Evolutionary conservation across 495 filamentous ascomycete genomes (phyloP).

Genomic region (Ascobolus immersus): DNA sequence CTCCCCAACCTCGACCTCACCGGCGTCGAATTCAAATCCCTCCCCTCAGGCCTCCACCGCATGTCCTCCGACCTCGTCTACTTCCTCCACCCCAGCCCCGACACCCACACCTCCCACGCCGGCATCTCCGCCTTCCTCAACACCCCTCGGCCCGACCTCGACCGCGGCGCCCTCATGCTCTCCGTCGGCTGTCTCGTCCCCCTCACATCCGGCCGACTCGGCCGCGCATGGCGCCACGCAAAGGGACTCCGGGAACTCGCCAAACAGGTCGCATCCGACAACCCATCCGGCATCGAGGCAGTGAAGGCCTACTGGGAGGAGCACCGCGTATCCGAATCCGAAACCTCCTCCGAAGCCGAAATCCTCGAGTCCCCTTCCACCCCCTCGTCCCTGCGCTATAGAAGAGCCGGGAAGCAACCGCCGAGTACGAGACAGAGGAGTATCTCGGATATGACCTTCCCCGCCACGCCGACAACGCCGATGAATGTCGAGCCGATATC

Average conservation of each 20-base stretch:
- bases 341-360: no score
- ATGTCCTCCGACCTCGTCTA: slow-evolving; percentile 76
- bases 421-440: no score
- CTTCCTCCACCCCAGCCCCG: slow-evolving; percentile 60
- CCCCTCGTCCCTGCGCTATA: slow-evolving; percentile 23
- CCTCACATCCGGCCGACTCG: slow-evolving; percentile 60
- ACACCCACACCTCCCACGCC: slow-evolving; percentile 53
- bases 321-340: slow-evolving; percentile 32
- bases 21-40: slow-evolving; percentile 79
- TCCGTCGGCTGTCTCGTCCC: slow-evolving; percentile 75
- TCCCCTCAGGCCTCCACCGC: slow-evolving; percentile 79
- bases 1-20: slow-evolving; percentile 62
- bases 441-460: slow-evolving; percentile 31
- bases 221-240: slow-evolving; percentile 74
- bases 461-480: slow-evolving; percentile 39
- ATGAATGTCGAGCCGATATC: slow-evolving; percentile 34
- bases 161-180: slow-evolving; percentile 77
- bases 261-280: slow-evolving; percentile 23
- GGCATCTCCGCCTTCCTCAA: slow-evolving; percentile 87
- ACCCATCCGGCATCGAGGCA: slow-evolving; percentile 27
- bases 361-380: no score
- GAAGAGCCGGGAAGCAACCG: no score
- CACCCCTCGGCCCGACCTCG: slow-evolving; percentile 40
- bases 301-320: slow-evolving; percentile 61
- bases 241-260: slow-evolving; percentile 49